phyloP scores from a whole-genome alignment of 768 basidiomycete genomes.

The Russula earlei region DNA sequence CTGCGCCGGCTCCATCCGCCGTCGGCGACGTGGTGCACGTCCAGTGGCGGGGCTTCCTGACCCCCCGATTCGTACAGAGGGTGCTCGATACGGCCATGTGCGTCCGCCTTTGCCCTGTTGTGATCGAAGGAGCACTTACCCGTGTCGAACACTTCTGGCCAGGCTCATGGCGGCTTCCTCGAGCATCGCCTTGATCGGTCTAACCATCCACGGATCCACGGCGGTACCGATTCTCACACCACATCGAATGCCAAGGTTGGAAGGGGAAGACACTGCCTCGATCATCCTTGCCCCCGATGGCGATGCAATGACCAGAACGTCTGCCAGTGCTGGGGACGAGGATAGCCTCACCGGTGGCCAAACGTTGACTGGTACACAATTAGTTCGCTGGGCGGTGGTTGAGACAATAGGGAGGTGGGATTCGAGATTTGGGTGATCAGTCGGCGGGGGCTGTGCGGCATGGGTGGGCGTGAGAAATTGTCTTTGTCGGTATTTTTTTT shows the following conservation, averaged over 20 bases:
- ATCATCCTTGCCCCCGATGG: constrained; percentile 23
- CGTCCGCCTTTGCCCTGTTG: constrained; percentile 16
- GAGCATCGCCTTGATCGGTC: constrained; percentile 31
- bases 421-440: constrained; percentile 33
- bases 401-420: constrained; percentile 39
- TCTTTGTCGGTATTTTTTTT: neutral
- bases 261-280: constrained; percentile 48
- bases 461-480: neutral
- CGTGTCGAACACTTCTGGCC: neutral
- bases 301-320: neutral
- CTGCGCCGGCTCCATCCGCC: constrained; percentile 36
- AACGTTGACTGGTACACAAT: neutral
- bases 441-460: neutral
- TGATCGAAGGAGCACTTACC: neutral
- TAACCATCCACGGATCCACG: constrained; percentile 37
- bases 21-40: constrained; percentile 44
- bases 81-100: constrained; percentile 41
- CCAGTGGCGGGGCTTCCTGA: constrained; percentile 52
- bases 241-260: constrained; percentile 34
- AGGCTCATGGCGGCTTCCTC: neutral
- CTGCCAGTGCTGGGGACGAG: neutral
- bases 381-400: constrained; percentile 33
- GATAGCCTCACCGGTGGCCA: neutral
- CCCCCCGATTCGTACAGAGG: constrained; percentile 41
- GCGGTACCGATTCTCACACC: constrained; percentile 39